Evolutionary conservation across 306 rosid genomes (phyloP).

Genomic region (Trichosanthes cucumerina): DNA sequence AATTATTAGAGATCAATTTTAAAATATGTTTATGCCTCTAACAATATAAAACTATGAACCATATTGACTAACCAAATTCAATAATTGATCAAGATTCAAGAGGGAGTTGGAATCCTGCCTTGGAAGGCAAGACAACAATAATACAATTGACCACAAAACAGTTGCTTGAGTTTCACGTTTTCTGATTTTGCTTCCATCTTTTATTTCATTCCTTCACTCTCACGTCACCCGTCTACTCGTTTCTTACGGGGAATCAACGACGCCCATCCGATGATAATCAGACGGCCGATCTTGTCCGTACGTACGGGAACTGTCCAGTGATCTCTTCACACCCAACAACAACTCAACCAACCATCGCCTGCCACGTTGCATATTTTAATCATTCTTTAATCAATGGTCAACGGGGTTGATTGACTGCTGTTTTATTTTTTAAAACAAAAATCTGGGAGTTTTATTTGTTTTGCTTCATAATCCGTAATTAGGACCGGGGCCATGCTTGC

Average conservation of each 20-base stretch:
- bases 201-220: not conserved
- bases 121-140: constrained; percentile 13
- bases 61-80: no score
- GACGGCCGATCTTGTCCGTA: not conserved
- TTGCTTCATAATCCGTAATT: not conserved
- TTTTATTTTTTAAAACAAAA: not conserved
- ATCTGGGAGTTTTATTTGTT: not conserved
- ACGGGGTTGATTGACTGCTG: not conserved
- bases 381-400: not conserved
- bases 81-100: not conserved
- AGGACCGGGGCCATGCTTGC: not conserved
- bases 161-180: constrained; percentile 16
- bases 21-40: no score
- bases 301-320: not conserved
- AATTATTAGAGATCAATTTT: no score
- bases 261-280: not conserved
- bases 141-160: no score
- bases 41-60: no score
- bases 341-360: not conserved
- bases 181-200: not conserved
- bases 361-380: not conserved
- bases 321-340: not conserved
- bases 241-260: constrained; percentile 3
- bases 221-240: not conserved
- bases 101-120: constrained; percentile 14